A percentile compares a stretch with the other conserved stretches of the same genome.
Conservation (phyloP, 1,284 basidiomycete species). For the Ceratobasidium sp. region DNA sequence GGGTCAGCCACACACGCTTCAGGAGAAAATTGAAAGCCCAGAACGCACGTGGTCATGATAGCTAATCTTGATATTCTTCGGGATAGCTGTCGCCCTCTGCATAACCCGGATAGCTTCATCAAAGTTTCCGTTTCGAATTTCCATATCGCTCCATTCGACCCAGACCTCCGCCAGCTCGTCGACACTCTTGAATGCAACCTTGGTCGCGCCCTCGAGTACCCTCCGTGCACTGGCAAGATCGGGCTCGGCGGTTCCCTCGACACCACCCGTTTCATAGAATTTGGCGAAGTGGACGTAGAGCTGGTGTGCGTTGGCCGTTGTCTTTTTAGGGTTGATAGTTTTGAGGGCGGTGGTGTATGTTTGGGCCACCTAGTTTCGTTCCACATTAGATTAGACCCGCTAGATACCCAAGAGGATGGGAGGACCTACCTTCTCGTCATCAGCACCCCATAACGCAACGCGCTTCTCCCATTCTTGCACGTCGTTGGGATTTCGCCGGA, state of each 20-base stretch:
- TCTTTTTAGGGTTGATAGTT: constrained; percentile 89
- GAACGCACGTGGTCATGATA: constrained; percentile 92
- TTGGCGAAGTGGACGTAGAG: constrained; percentile 96
- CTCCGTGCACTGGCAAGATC: constrained; percentile 90
- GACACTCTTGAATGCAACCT: constrained; percentile 92
- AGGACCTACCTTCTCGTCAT: constrained; percentile 83
- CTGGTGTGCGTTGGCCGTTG: constrained; percentile 90
- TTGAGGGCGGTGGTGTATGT: constrained; percentile 92
- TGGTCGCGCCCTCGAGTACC: constrained; percentile 91
- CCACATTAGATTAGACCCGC: neutral
- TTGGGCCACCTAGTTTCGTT: constrained; percentile 74
- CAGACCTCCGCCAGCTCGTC: constrained; percentile 98
- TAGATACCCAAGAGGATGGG: neutral
- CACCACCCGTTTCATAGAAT: constrained; percentile 97
- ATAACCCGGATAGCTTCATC: constrained; percentile 94
- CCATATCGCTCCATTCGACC: constrained; percentile 99
- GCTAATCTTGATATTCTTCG: constrained; percentile 89
- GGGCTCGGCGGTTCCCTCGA: constrained; percentile 76
- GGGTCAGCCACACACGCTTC: neutral
- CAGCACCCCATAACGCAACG: constrained; percentile 90
- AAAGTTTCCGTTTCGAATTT: constrained; percentile 94
- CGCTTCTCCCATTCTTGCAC: constrained; percentile 99
- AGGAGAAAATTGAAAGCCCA: constrained; percentile 7
- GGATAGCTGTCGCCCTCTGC: constrained; percentile 93
- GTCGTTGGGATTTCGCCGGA: constrained; percentile 95